Conservation (phyloP, 208 protist species). For the Polymyxa betae region DNA sequence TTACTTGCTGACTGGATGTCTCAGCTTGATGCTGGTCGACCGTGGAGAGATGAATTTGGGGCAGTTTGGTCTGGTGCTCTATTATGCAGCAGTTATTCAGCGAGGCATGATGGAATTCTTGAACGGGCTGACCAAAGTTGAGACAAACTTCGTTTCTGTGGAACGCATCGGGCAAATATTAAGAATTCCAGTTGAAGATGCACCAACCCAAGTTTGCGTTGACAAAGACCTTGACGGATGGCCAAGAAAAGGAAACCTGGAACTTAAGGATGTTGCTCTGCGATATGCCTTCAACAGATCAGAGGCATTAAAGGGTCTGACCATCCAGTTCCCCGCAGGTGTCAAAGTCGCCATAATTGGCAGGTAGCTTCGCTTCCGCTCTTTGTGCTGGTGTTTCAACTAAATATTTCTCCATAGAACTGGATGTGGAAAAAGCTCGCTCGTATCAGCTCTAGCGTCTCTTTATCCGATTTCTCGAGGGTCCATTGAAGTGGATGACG, state of each 20-base stretch:
- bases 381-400: background rate
- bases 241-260: slow-evolving; percentile 17
- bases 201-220: background rate
- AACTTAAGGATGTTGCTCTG: slow-evolving; percentile 49
- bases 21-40: slow-evolving; percentile 41
- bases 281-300: slow-evolving; percentile 53
- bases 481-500: slow-evolving; percentile 51
- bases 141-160: slow-evolving; percentile 68
- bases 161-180: slow-evolving; percentile 64
- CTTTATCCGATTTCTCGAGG: slow-evolving; percentile 59
- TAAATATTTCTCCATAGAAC: slow-evolving; percentile 48
- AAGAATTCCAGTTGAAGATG: background rate
- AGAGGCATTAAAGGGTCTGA: slow-evolving; percentile 47
- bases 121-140: slow-evolving; percentile 63
- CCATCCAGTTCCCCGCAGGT: slow-evolving; percentile 22
- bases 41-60: background rate
- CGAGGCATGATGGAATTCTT: slow-evolving; percentile 67
- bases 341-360: slow-evolving; percentile 63
- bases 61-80: slow-evolving; percentile 64
- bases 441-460: slow-evolving; percentile 43
- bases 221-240: background rate
- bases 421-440: slow-evolving; percentile 63
- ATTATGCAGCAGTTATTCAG: slow-evolving; percentile 64
- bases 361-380: slow-evolving; percentile 54
- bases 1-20: slow-evolving; percentile 44